Evolutionary conservation across 2,329 filamentous ascomycete species (phyloP), one percentile per base, ranked within the genome.

Genomic region (Neopestalotiopsis rosae): DNA sequence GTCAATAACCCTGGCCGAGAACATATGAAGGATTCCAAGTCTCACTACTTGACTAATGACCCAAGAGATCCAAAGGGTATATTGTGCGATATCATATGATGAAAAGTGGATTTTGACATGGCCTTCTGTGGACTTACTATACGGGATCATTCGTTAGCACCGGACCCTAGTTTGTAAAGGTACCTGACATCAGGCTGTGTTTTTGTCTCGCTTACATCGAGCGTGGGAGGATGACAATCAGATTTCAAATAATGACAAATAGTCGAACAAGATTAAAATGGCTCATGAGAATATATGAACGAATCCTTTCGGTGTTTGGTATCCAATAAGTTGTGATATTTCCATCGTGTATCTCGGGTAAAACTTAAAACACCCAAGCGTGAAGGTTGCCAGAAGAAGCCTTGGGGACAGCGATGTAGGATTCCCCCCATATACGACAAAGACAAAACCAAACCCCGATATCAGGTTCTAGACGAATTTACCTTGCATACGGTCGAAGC

Each of bases 31-130:
- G n/a, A 7, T 52, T 20, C 45, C 17, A 20, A n/a, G 14, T 17
- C n/a, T 20, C 45, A 52, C 45, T 4, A 5, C 5, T 10, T 28
- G 14, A 17, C 42, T 45, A 45, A 6, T 7, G 7, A 52, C 2
- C n/a, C 5, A 7, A 20, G n/a, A 20, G 6, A 49, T 52, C n/a
- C 9, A 20, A 52, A n/a, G 45, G 45, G 17, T 52, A 52, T 52
- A 52, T 52, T 52, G 45, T 52, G 45, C 45, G 45, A 52, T n/a
- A 52, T 52, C 45, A 52, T 52, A 52, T 52, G 45, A 52, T 52
- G 20, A n/a, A 49, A 52, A 52, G 45, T 52, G 45, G 45, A 52
- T 20, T 52, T 52, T 9, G 45, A 7, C n/a, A 20, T 52, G 45
- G 45, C n/a, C n/a, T 52, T n/a, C 17, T 2, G 9, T 17, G 9